A percentile compares a stretch with the other conserved stretches of the same genome.
Evolutionary conservation across 768 basidiomycete genomes (phyloP).

Genomic region (Mycena chlorophos): DNA sequence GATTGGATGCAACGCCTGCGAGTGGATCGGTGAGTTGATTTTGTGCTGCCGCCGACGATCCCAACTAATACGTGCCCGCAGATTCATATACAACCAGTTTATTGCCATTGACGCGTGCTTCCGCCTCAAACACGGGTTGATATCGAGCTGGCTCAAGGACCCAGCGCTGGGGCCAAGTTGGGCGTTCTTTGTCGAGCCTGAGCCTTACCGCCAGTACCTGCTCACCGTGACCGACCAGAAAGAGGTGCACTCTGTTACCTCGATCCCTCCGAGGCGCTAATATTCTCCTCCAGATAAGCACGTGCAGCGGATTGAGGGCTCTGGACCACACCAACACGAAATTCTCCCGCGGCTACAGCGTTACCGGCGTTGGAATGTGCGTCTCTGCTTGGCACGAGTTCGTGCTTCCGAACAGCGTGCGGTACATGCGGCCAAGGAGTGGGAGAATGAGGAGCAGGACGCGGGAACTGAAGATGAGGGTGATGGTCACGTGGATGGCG

Average conservation of each 20-base stretch:
- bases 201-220: background rate
- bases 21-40: background rate
- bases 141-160: background rate
- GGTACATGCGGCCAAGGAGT: too few species aligned
- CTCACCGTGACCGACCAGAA: background rate
- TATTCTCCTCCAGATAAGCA: slow-evolving; percentile 1
- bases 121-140: background rate
- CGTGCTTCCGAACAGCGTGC: slow-evolving; percentile 11
- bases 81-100: background rate
- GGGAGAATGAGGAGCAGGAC: too few species aligned
- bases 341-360: background rate
- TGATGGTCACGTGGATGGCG: too few species aligned
- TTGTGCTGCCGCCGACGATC: background rate
- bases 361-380: slow-evolving; percentile 6
- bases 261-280: background rate
- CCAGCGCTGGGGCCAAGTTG: background rate
- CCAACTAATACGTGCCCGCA: too few species aligned
- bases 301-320: too few species aligned
- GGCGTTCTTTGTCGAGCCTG: background rate
- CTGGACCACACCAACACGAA: background rate
- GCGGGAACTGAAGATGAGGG: too few species aligned
- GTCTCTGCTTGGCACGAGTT: slow-evolving; percentile 7
- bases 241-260: background rate
- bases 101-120: background rate
- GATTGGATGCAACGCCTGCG: slow-evolving; percentile 7